Base-by-base conservation (phyloP, 2,329 filamentous ascomycete genomes). In the Penicillium sp. region DNA sequence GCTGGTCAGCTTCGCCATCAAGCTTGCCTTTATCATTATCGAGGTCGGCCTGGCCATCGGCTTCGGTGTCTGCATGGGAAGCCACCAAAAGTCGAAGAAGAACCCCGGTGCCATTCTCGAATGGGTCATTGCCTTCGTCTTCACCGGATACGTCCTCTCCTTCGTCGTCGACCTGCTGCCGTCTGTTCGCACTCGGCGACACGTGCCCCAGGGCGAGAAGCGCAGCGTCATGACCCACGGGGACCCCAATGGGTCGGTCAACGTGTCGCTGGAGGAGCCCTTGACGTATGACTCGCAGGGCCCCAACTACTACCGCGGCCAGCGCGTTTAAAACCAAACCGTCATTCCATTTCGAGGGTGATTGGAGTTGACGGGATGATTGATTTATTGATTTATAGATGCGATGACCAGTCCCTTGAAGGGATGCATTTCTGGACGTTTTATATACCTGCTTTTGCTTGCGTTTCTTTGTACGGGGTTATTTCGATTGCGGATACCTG, bases 121-220 rank as follows among this genome's bases (percentile, higher is more conserved):
- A 74, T 87, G 84, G 84, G 68, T 83, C 54, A 84, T 96, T 58
- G 83, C 90, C 28, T 85, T 95, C 66, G 79, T 96, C 66, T 96
- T 92, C 75, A 89, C 88, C 47, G 87, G 92, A 66, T 97, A 96
- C 74, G 80, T 95, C 55, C 81, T 92, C 56, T 90, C 87, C 55
- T 97, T 95, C 77, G 81, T 87, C 65, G 80, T 96, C 68, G 92
- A 99, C 74, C 83, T 99, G 44, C 80, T 89, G 57, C 94, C 94
- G 0, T 89, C 90, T 10, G 77, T 88, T 2, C 77, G 81, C 55
- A 88, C 84, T 10, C 83, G 80, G 57, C 68, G 75, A 58, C 73
- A 72, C 46, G 50, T 74, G 5, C 74, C 74, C 0, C 74, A 77
- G 46, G 74, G 73, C 27, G 68, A 74, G 52, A 72, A 72, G 55